Evolutionary conservation across 2,329 filamentous ascomycete species (phyloP).

Genomic region (Ascochyta fabae): DNA sequence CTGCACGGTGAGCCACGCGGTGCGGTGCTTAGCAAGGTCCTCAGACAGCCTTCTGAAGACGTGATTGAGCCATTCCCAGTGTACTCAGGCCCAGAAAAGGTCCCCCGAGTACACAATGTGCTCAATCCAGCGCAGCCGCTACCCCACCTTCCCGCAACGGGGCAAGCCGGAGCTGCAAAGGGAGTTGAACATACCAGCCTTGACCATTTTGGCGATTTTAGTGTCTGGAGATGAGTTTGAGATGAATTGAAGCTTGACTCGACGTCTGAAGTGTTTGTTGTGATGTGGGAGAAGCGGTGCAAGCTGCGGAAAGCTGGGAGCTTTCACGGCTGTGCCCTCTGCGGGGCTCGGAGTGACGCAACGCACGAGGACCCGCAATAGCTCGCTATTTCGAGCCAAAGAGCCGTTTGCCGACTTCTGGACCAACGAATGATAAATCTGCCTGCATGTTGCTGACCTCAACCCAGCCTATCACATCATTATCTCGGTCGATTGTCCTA

Average conservation of each 20-base stretch:
- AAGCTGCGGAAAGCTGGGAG: slow-evolving; percentile 19
- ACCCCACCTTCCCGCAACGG: slow-evolving; percentile 43
- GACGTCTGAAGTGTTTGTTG: slow-evolving; percentile 18
- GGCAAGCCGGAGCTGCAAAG: slow-evolving; percentile 27
- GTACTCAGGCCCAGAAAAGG: slow-evolving; percentile 17
- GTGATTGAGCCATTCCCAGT: slow-evolving; percentile 28
- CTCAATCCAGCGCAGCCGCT: slow-evolving; percentile 63
- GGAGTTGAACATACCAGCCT: slow-evolving; percentile 76
- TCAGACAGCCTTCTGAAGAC: slow-evolving; percentile 19
- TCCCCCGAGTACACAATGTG: slow-evolving; percentile 55
- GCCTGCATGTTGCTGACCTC: slow-evolving; percentile 15
- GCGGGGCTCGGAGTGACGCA: slow-evolving; percentile 47
- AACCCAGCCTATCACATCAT: slow-evolving; percentile 15
- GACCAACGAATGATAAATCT: slow-evolving; percentile 41
- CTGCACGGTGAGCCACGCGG: slow-evolving; percentile 11
- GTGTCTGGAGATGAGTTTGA: slow-evolving; percentile 24
- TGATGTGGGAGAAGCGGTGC: slow-evolving; percentile 14
- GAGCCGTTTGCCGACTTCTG: slow-evolving; percentile 20
- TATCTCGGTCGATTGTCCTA: background rate
- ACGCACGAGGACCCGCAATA: slow-evolving; percentile 27
- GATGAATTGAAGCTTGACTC: slow-evolving; percentile 23
- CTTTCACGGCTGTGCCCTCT: slow-evolving; percentile 30
- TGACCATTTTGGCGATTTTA: slow-evolving; percentile 86
- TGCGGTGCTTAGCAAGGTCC: slow-evolving; percentile 32
- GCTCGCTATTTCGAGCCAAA: slow-evolving; percentile 18